Percentiles rank a stretch among this genome's conserved stretches.
Evolutionary conservation across 345 rosid genomes (phyloP).

Genomic region (Eutrema heterophyllum): DNA sequence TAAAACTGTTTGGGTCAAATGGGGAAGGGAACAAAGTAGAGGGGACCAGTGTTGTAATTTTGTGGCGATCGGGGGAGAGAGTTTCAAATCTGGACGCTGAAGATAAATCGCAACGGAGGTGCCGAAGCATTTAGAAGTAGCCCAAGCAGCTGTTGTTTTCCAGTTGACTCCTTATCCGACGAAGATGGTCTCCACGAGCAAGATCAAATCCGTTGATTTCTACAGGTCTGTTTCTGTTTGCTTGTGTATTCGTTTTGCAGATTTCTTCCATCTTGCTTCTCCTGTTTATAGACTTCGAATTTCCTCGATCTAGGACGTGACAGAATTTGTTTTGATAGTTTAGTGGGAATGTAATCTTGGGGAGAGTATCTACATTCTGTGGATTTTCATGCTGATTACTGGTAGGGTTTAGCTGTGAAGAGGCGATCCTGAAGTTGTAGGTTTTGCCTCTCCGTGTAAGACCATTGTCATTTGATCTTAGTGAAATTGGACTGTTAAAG

Average conservation of each 20-base stretch:
- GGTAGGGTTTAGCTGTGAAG: constrained; percentile 7
- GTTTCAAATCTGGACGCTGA: constrained; percentile 25
- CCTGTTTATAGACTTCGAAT: background rate
- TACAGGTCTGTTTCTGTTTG: constrained; percentile 45
- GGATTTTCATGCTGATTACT: background rate
- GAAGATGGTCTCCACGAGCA: constrained; percentile 57
- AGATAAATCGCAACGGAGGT: constrained; percentile 10
- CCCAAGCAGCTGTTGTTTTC: constrained; percentile 3
- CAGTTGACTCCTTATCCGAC: constrained; percentile 9
- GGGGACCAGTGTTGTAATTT: background rate
- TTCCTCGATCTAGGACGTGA: constrained; percentile 17
- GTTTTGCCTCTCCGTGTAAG: background rate
- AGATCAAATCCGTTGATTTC: constrained; percentile 72
- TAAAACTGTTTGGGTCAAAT: background rate
- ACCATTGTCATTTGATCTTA: constrained; percentile 13
- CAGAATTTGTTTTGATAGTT: background rate
- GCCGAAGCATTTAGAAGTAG: constrained; percentile 15
- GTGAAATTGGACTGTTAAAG: background rate
- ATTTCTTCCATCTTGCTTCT: background rate
- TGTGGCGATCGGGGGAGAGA: background rate
- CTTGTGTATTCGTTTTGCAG: background rate
- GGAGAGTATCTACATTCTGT: background rate
- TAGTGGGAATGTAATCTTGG: background rate
- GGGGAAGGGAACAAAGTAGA: background rate
- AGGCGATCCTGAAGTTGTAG: background rate